These are phyloP conservation scores for Camellia oleifera DNA, from an alignment of 179 eudicot genomes.

Conservation along the genomic window DNA sequence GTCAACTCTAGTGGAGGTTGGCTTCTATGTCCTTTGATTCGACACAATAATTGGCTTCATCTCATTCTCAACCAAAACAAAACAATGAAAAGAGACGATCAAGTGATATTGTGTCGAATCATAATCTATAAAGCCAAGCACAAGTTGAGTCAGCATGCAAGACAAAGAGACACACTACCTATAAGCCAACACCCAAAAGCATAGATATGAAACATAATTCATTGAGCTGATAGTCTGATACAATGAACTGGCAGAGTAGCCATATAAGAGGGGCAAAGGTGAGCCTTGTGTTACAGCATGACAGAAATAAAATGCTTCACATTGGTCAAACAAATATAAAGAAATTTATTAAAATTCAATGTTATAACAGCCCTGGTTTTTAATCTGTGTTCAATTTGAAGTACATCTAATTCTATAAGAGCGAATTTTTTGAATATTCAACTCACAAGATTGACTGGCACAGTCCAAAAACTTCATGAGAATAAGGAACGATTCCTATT, in stretches of 20 bases:
- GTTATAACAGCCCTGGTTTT: not conserved
- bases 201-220: not conserved
- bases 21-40: too few species aligned
- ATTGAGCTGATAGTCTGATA: not conserved
- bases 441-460: not conserved
- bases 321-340: conserved; percentile 2
- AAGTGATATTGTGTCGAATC: not conserved
- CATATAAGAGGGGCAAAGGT: not conserved
- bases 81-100: not conserved
- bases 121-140: not conserved
- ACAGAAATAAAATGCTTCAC: conserved; percentile 6
- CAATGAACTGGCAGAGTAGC: not conserved
- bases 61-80: not conserved
- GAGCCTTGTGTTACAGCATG: not conserved
- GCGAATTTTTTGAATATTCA: not conserved
- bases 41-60: not conserved
- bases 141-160: not conserved
- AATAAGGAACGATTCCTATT: conserved; percentile 70
- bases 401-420: not conserved
- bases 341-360: not conserved
- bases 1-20: too few species aligned
- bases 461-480: conserved; percentile 39
- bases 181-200: not conserved
- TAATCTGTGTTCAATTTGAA: not conserved
- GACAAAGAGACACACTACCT: not conserved